Conservation (phyloP, 1,139 yeast species). For the Yarrowia galli region DNA sequence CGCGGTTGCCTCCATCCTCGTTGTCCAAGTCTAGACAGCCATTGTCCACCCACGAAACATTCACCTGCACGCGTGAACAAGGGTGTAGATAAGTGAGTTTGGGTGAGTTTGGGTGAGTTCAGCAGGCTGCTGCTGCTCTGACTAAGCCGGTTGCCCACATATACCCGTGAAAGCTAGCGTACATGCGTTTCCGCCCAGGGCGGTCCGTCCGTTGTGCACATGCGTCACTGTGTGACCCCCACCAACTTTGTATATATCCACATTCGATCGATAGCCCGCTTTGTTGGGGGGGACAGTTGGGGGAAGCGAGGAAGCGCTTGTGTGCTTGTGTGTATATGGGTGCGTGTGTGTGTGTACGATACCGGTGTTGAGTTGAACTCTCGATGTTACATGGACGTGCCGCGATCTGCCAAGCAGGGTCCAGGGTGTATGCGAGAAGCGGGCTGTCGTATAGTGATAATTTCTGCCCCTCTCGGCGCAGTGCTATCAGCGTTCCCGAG, state of each 20-base stretch:
- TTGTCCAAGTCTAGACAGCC: background rate
- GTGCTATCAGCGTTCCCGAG: too few relatives aligned
- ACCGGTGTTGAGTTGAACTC: slow-evolving; percentile 3
- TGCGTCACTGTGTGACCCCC: slow-evolving; percentile 10
- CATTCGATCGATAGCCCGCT: background rate
- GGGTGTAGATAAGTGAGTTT: slow-evolving; percentile 15
- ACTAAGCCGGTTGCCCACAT: slow-evolving; percentile 2
- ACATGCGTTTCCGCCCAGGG: slow-evolving; percentile 6
- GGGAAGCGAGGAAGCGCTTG: too few relatives aligned
- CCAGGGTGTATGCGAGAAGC: slow-evolving; percentile 13
- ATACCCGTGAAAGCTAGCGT: background rate
- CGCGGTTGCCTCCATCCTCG: background rate
- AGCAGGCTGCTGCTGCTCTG: slow-evolving; percentile 3
- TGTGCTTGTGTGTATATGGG: background rate
- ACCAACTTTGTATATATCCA: slow-evolving; percentile 3
- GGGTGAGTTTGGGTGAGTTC: background rate
- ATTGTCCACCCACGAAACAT: slow-evolving; percentile 2
- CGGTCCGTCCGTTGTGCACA: slow-evolving; percentile 21
- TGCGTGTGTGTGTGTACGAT: too few relatives aligned
- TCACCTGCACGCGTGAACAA: slow-evolving; percentile 33
- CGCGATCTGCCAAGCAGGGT: slow-evolving; percentile 32
- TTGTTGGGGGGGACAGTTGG: background rate
- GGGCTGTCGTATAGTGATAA: slow-evolving; percentile 12
- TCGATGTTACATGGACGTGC: slow-evolving; percentile 12
- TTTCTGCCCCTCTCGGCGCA: background rate